Evolutionary conservation across 2,329 filamentous ascomycete species (phyloP).

Genomic region (Aspergillus niger): DNA sequence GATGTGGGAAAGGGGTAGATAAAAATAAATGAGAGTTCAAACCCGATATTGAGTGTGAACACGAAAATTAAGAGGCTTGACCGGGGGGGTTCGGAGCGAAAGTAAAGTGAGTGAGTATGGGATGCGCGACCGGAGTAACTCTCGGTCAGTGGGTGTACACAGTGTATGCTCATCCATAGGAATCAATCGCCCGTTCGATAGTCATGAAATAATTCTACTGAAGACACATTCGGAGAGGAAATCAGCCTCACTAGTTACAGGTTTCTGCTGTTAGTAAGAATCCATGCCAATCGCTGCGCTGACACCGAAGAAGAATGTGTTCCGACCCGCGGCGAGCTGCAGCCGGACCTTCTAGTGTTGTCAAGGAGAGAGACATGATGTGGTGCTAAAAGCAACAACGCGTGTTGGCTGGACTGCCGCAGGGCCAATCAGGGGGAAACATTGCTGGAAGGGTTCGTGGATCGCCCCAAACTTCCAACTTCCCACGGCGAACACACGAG

Average conservation of each 20-base stretch:
- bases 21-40: conserved; percentile 5
- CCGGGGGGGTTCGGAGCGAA: not conserved
- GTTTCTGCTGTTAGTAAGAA: too few relatives aligned
- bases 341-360: not conserved
- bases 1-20: conserved; percentile 13
- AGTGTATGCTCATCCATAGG: too few relatives aligned
- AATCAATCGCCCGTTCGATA: too few relatives aligned
- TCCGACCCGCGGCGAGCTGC: not conserved
- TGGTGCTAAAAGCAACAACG: not conserved
- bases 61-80: too few relatives aligned
- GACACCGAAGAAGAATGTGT: too few relatives aligned
- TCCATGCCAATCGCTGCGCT: too few relatives aligned
- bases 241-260: too few relatives aligned
- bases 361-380: not conserved
- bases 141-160: not conserved
- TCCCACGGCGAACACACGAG: conserved; percentile 1
- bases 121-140: too few relatives aligned
- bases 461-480: not conserved
- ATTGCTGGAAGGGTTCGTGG: conserved; percentile 1
- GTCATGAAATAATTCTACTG: too few relatives aligned
- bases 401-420: not conserved
- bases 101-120: not conserved
- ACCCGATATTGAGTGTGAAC: not conserved
- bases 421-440: not conserved
- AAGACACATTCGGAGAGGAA: too few relatives aligned